Base-by-base conservation (phyloP, 805 yeast species). In the Yamadazyma phyllophila region DNA sequence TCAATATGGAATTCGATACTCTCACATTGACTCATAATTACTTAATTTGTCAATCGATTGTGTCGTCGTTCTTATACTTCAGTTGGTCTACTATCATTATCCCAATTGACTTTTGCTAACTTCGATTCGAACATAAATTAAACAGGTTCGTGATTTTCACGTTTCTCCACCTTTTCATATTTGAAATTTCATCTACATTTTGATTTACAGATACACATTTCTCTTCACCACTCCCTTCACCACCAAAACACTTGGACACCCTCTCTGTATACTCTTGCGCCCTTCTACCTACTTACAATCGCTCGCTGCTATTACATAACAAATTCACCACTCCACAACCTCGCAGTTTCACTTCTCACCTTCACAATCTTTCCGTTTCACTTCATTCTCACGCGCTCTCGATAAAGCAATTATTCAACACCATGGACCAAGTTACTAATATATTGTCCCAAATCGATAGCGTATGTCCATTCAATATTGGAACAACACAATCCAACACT, bases 401-500 rank as follows among this genome's bases (percentile, higher is more conserved):
- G 13, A 51, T 51, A 52, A 65, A 69, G 16, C 80, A 75, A 64
- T n/a, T 29, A n/a, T 29, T 29, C 31, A 29, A 20, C 20, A 41
- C 34, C 14, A 51, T 51, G 55, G 66, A 69, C 16, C 80, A 75
- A 64, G 65, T 72, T 44, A 78, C 74, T 55, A 59, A 67, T 33
- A 70, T 72, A 51, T 71, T 80, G 56, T 65, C 76, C 43, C 60
- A 69, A 37, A 65, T 78, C 42, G 82, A 78, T 49, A 52, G 62
- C 32, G 80, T 76, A 68, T 51, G 80, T 73, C 38, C 13, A 20
- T 4, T 4, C 24, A 20, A 6, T 20, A 40, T 24, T 39, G 26
- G 15, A 10, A 33, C 42, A 36, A 15, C 8, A 16, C 12, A 41
- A 44, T 29, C 48, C 36, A 39, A 39, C 40, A 15, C 14, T 9